phyloP scores from a whole-genome alignment of 2,329 filamentous ascomycete species.

The Atkinsonella hypoxylon region DNA sequence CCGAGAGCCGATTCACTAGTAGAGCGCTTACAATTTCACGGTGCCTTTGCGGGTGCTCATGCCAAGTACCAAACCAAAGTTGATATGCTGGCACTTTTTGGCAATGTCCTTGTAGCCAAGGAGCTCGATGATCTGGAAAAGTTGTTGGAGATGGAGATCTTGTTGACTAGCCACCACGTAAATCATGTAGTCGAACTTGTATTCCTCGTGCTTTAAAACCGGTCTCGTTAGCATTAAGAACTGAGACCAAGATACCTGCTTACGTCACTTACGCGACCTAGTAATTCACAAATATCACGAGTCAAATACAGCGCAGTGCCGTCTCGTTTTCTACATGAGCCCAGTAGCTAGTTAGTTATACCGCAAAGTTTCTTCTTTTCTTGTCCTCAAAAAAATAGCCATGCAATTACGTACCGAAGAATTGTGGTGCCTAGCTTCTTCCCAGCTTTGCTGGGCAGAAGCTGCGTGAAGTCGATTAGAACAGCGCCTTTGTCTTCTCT shows the following conservation, averaged over 20 bases:
- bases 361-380: not conserved
- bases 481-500: constrained; percentile 61
- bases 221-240: not conserved
- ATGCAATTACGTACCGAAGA: constrained; percentile 32
- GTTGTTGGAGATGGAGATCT: constrained; percentile 58
- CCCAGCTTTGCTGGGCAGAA: constrained; percentile 51
- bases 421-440: constrained; percentile 61
- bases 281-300: constrained; percentile 63
- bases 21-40: constrained; percentile 46
- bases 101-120: constrained; percentile 58
- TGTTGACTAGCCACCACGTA: constrained; percentile 65
- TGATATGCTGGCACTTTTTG: constrained; percentile 59
- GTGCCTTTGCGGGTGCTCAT: constrained; percentile 63
- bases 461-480: constrained; percentile 60
- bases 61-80: constrained; percentile 60
- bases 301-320: constrained; percentile 70
- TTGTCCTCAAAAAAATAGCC: no score
- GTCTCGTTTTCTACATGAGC: constrained; percentile 42
- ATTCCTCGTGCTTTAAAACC: constrained; percentile 32
- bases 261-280: constrained; percentile 36
- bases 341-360: not conserved
- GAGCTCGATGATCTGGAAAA: constrained; percentile 62
- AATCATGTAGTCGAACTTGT: constrained; percentile 66
- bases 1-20: constrained; percentile 1
- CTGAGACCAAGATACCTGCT: no score